Percentiles rank a stretch among this genome's conserved stretches.
phyloP scores from a whole-genome alignment of 2,329 filamentous ascomycete species.

The Clarireedia homoeocarpa region DNA sequence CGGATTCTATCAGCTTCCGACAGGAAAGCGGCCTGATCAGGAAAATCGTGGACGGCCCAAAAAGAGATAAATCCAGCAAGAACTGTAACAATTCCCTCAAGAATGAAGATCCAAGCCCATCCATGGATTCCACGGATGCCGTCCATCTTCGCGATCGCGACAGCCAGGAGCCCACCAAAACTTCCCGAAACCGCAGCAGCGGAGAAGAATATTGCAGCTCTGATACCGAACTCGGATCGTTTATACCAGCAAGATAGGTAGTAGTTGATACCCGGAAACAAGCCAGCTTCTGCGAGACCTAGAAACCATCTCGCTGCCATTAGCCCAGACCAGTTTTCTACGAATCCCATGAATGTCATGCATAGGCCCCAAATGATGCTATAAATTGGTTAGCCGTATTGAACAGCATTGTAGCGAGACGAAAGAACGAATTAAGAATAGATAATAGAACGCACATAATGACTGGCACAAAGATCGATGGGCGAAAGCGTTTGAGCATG shows the following conservation, averaged over 20 bases:
- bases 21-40: conserved; percentile 67
- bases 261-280: conserved; percentile 72
- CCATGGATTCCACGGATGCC: conserved; percentile 49
- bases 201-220: conserved; percentile 76
- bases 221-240: conserved; percentile 69
- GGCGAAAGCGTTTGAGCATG: conserved; percentile 62
- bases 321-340: conserved; percentile 26
- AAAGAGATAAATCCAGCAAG: conserved; percentile 60
- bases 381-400: neutral
- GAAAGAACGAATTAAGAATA: conserved; percentile 11
- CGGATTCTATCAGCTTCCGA: conserved; percentile 60
- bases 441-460: conserved; percentile 60
- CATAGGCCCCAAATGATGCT: conserved; percentile 57
- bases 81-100: conserved; percentile 64
- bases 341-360: conserved; percentile 48
- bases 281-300: conserved; percentile 65
- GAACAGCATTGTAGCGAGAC: neutral
- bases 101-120: conserved; percentile 61
- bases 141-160: conserved; percentile 63
- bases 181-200: conserved; percentile 73
- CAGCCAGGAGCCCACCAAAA: conserved; percentile 67
- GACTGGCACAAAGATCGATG: conserved; percentile 70
- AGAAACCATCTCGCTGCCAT: conserved; percentile 45
- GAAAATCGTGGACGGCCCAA: conserved; percentile 79
- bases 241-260: conserved; percentile 82